Base-by-base conservation (phyloP, 441 rosid species). In the Omphalea diandra region DNA sequence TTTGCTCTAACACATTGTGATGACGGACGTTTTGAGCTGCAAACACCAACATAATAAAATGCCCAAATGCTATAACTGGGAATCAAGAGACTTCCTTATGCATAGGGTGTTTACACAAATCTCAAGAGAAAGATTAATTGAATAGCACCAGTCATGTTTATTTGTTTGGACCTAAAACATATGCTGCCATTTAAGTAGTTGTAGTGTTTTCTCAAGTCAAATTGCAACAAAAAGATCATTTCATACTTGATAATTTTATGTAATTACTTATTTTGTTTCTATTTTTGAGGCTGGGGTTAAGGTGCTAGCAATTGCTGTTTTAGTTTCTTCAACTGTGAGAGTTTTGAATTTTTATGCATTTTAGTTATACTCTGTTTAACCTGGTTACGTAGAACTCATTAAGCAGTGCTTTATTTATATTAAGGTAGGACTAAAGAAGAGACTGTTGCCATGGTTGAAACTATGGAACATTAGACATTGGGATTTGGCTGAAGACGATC, bases 21-120 rank as follows among this genome's bases (percentile, higher is more conserved):
- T 52, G 32, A 17, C 10, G 22, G 64, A 32, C 18, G 11, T 43
- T 63, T 22, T 22, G 57, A 31, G 46, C 58, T 56, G 75, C 70
- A 55, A 69, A 46, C 20, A 44, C 53, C 36, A n/a, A 9, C 3
- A 40, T 43, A 54, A 33, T 22, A 43, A 24, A 32, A 2, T 10
- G 11, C 41, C 54, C 41, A 11, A 53, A 65, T 10, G 24, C 32
- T 24, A 9, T 10, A 56, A 41, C 2, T 1, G 9, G 10, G 20
- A 38, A 36, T 41, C 15, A 31, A 14, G n/a, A 33, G 52, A 59
- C n/a, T n/a, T n/a, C n/a, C n/a, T n/a, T n/a, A n/a, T n/a, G n/a
- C n/a, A n/a, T 26, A 38, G 43, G 20, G 14, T 53, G 9, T 62
- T 8, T 47, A 18, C 4, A 5, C 6, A 17, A 24, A 47, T 52